Evolutionary conservation across 768 basidiomycete genomes (phyloP).

Genomic region (Hericium coralloides): DNA sequence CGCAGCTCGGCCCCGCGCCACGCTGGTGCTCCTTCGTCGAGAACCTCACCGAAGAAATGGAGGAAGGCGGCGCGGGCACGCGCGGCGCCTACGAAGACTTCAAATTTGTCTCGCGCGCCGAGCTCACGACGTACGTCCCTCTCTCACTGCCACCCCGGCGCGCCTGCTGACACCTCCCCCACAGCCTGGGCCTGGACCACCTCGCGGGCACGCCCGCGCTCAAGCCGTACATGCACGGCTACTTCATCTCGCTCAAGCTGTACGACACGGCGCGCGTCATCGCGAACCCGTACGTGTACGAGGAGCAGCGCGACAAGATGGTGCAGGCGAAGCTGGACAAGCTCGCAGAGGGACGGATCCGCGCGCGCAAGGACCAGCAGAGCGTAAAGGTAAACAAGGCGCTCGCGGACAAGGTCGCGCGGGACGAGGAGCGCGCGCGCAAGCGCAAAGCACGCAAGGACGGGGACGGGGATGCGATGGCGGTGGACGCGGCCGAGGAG

Average conservation of each 20-base stretch:
- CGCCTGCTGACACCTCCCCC: neutral
- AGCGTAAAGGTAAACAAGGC: constrained; percentile 77
- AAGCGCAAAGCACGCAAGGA: constrained; percentile 36
- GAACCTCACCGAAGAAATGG: constrained; percentile 97
- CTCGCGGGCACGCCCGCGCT: constrained; percentile 91
- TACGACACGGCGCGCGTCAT: constrained; percentile 95
- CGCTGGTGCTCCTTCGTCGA: constrained; percentile 97
- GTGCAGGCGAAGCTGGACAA: constrained; percentile 88
- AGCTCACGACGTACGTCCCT: constrained; percentile 67
- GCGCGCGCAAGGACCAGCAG: constrained; percentile 57
- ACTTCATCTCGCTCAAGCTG: constrained; percentile 91
- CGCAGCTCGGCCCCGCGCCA: constrained; percentile 93
- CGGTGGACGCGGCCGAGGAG: constrained; percentile 23
- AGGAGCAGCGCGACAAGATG: constrained; percentile 85
- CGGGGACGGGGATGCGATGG: constrained; percentile 29
- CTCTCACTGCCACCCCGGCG: neutral
- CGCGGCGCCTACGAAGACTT: constrained; percentile 81
- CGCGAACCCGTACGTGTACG: constrained; percentile 93
- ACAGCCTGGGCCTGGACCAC: constrained; percentile 86
- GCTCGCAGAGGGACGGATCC: constrained; percentile 87
- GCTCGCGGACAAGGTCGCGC: constrained; percentile 76
- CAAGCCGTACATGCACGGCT: constrained; percentile 99
- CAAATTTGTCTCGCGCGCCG: constrained; percentile 89
- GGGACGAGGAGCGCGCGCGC: constrained; percentile 52
- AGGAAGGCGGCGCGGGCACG: constrained; percentile 69